Conservation (phyloP, 805 yeast genomes). For the Grigorovia yakushimaensis region DNA sequence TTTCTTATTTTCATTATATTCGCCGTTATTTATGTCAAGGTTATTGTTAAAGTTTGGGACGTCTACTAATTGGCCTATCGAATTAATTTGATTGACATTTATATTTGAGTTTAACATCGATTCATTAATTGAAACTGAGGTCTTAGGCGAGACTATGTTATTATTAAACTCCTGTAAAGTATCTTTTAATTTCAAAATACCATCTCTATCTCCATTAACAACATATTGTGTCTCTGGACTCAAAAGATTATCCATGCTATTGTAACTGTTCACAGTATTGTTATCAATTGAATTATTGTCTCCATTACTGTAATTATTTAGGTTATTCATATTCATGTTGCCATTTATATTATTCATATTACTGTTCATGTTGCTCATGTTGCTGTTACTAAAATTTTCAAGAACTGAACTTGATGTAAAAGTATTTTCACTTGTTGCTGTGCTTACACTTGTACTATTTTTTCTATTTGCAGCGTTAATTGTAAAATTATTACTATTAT, state of each 20-base stretch:
- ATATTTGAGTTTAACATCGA: neutral
- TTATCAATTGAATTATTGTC: neutral
- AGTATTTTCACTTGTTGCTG: neutral
- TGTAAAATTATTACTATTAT: no score
- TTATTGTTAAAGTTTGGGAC: neutral
- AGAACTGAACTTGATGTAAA: neutral
- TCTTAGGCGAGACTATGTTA: neutral
- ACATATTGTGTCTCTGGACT: slow-evolving; percentile 2
- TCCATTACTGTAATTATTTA: neutral
- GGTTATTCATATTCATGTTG: neutral
- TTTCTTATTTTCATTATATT: neutral
- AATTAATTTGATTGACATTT: neutral
- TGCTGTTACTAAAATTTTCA: neutral
- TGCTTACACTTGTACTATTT: neutral
- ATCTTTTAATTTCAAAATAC: slow-evolving; percentile 18
- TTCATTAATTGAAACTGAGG: neutral
- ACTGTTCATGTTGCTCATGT: neutral
- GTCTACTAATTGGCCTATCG: neutral
- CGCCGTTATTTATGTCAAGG: neutral
- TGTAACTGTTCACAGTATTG: neutral
- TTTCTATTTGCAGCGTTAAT: neutral
- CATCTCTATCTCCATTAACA: slow-evolving; percentile 33
- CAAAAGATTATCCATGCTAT: neutral
- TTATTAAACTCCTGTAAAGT: slow-evolving; percentile 6
- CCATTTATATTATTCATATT: neutral